A percentile compares a stretch with the other conserved stretches of the same genome.
Evolutionary conservation across 2,329 filamentous ascomycete species (phyloP).

Genomic region (Epichloe glyceriae): DNA sequence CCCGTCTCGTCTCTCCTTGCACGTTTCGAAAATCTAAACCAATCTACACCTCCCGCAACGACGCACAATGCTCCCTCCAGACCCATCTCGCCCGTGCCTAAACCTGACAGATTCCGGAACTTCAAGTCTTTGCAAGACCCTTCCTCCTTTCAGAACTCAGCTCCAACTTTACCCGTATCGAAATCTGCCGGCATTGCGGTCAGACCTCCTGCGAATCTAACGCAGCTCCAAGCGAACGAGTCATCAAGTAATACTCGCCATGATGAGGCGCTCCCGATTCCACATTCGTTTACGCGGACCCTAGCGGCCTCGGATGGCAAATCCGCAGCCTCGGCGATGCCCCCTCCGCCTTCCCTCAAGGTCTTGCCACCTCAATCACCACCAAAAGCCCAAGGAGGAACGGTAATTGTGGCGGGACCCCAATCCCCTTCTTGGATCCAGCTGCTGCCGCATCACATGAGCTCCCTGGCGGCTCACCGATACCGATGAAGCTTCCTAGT

Average conservation of each 20-base stretch:
- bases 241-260: conserved; percentile 11
- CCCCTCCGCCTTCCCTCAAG: conserved; percentile 54
- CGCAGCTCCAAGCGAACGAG: conserved; percentile 12
- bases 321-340: conserved; percentile 13
- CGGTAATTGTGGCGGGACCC: conserved; percentile 24
- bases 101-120: conserved; percentile 30
- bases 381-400: conserved; percentile 32
- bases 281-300: conserved; percentile 12
- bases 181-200: conserved; percentile 3
- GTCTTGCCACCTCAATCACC: conserved; percentile 61
- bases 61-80: conserved; percentile 15
- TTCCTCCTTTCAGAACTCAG: conserved; percentile 3
- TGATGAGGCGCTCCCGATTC: conserved; percentile 11
- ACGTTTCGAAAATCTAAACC: conserved; percentile 62
- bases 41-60: conserved; percentile 9
- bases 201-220: conserved; percentile 14
- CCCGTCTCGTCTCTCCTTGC: conserved; percentile 72
- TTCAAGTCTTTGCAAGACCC: conserved; percentile 25
- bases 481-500: conserved; percentile 40
- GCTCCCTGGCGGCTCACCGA: conserved; percentile 29
- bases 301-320: conserved; percentile 12
- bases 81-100: conserved; percentile 27
- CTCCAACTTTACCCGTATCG: not conserved
- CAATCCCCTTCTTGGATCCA: conserved; percentile 34
- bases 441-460: conserved; percentile 28